Conservation (phyloP, 768 basidiomycete species). For the Leccinum disarticulatum region DNA sequence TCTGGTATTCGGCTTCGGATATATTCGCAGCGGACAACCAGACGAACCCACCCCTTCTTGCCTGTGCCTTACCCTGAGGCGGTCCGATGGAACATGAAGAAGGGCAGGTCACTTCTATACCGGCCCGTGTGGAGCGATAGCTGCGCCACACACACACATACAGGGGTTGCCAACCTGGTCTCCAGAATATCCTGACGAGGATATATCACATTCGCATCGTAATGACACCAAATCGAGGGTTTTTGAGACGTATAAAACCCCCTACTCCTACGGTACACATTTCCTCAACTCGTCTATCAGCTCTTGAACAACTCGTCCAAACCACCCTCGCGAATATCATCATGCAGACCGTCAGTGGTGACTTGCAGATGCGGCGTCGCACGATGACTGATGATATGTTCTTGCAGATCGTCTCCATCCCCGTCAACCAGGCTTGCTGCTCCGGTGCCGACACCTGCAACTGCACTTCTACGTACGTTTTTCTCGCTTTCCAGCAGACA, state of each 20-base stretch:
- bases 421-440: constrained; percentile 24
- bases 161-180: background rate
- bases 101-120: background rate
- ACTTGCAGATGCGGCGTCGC: background rate
- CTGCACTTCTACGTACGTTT: constrained; percentile 15
- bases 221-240: constrained; percentile 1
- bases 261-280: background rate
- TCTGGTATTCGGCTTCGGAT: background rate
- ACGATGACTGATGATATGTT: background rate
- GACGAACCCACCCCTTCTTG: background rate
- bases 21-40: background rate
- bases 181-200: background rate
- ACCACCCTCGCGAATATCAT: background rate
- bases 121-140: background rate
- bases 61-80: background rate
- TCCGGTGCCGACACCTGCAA: constrained; percentile 4
- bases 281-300: background rate
- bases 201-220: background rate
- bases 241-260: constrained; percentile 10
- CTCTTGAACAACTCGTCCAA: background rate
- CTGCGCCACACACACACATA: background rate
- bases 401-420: constrained; percentile 9
- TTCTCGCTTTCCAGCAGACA: background rate
- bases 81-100: background rate
- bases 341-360: constrained; percentile 23